phyloP scores from a whole-genome alignment of 768 basidiomycete genomes.

The Cyathus striatus region DNA sequence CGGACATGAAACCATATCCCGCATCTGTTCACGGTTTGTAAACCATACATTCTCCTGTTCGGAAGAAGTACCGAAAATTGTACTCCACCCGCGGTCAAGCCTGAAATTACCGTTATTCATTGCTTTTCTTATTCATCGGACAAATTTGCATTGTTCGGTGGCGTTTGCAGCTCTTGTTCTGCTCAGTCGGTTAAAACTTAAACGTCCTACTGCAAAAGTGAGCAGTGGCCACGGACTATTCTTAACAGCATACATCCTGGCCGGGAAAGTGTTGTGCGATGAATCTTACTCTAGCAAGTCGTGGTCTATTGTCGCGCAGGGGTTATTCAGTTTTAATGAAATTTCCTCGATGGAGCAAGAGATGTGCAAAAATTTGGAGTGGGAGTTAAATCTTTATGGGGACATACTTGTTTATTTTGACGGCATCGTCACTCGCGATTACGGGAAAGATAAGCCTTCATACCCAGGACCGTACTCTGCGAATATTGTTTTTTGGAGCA shows the following conservation, averaged over 20 bases:
- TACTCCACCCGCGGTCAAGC: too few species aligned
- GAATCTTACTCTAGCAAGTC: constrained; percentile 93
- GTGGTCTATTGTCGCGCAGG: constrained; percentile 87
- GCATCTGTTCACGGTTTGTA: constrained; percentile 73
- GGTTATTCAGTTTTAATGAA: constrained; percentile 80
- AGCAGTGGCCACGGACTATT: constrained; percentile 87
- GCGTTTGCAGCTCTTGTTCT: constrained; percentile 65
- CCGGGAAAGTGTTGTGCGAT: constrained; percentile 89
- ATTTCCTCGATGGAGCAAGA: constrained; percentile 97
- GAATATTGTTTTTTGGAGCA: too few species aligned
- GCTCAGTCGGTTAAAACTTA: constrained; percentile 79
- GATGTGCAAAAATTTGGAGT: constrained; percentile 90
- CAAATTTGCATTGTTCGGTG: constrained; percentile 65
- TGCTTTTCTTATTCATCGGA: constrained; percentile 83
- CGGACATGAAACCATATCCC: constrained; percentile 71
- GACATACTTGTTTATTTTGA: constrained; percentile 59
- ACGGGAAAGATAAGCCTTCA: too few species aligned
- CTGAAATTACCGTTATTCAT: constrained; percentile 74
- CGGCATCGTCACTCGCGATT: too few species aligned
- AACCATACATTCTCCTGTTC: constrained; percentile 85
- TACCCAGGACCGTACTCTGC: too few species aligned
- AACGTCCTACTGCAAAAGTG: constrained; percentile 88
- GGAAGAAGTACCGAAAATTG: constrained; percentile 61
- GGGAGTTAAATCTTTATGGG: constrained; percentile 79
- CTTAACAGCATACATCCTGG: constrained; percentile 91